Conservation (phyloP, 2,329 filamentous ascomycete species). For the Teratosphaeria gauchensis region DNA sequence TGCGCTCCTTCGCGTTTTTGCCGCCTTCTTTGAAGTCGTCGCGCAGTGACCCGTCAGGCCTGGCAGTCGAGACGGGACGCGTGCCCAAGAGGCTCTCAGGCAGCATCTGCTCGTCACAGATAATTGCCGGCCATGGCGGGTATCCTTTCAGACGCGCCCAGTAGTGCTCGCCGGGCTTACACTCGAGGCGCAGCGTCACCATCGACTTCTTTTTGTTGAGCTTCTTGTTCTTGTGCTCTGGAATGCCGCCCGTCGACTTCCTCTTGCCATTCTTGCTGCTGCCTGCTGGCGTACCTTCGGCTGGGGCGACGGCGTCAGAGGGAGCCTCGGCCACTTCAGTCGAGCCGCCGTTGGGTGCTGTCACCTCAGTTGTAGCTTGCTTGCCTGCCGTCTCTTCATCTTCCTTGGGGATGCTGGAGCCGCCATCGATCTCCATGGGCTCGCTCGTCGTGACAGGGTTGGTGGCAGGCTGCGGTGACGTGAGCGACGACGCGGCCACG, state of each 20-base stretch:
- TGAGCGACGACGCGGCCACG: conserved; percentile 14
- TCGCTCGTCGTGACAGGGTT: conserved; percentile 6
- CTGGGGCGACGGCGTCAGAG: conserved; percentile 10
- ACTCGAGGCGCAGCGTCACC: conserved; percentile 58
- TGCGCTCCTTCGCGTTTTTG: conserved; percentile 74
- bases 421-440: conserved; percentile 11
- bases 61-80: conserved; percentile 74
- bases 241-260: conserved; percentile 55
- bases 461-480: conserved; percentile 12
- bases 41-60: conserved; percentile 74
- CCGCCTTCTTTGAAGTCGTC: conserved; percentile 81
- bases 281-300: conserved; percentile 14
- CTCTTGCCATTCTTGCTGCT: conserved; percentile 27
- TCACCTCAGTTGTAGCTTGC: conserved; percentile 18
- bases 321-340: conserved; percentile 13
- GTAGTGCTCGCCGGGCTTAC: conserved; percentile 83
- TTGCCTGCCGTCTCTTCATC: conserved; percentile 19
- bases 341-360: conserved; percentile 14
- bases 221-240: conserved; percentile 67
- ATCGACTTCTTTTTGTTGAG: conserved; percentile 78
- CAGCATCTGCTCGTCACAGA: conserved; percentile 91
- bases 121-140: conserved; percentile 86
- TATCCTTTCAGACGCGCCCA: conserved; percentile 91
- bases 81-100: conserved; percentile 65
- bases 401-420: conserved; percentile 14